phyloP scores from a whole-genome alignment of 495 filamentous ascomycete genomes.

The Talaromyces thailandensis region DNA sequence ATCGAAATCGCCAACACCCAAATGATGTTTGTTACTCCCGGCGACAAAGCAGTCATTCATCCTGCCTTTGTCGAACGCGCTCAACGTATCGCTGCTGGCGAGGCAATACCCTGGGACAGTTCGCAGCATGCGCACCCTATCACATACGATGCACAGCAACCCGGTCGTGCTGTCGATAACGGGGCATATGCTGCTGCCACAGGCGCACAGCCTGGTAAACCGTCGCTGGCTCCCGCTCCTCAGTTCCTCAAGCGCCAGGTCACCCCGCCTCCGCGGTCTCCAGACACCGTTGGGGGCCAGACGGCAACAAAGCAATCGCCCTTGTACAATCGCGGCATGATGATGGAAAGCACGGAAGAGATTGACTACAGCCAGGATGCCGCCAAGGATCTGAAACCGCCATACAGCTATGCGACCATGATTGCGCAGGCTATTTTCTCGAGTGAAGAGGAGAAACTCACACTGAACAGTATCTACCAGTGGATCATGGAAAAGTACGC shows the following conservation, averaged over 20 bases:
- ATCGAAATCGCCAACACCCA: slow-evolving; percentile 85
- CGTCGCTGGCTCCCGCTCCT: slow-evolving; percentile 59
- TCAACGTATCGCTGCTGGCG: slow-evolving; percentile 36
- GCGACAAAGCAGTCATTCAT: slow-evolving; percentile 50
- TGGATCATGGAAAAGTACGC: slow-evolving; percentile 85
- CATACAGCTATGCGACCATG: slow-evolving; percentile 92
- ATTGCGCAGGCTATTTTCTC: slow-evolving; percentile 92
- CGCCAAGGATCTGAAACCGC: slow-evolving; percentile 83
- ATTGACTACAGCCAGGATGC: slow-evolving; percentile 80
- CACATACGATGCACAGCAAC: slow-evolving; percentile 9
- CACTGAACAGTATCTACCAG: slow-evolving; percentile 80
- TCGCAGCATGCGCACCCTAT: slow-evolving; percentile 31
- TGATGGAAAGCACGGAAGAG: slow-evolving; percentile 65
- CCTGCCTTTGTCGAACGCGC: slow-evolving; percentile 43
- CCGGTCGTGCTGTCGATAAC: not conserved
- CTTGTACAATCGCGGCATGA: slow-evolving; percentile 55
- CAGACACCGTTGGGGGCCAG: slow-evolving; percentile 31
- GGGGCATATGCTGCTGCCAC: slow-evolving; percentile 7
- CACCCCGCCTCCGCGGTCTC: slow-evolving; percentile 51
- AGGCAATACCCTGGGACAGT: slow-evolving; percentile 30
- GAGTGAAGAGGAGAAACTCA: slow-evolving; percentile 75
- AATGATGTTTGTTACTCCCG: slow-evolving; percentile 96
- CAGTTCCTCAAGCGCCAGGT: slow-evolving; percentile 59
- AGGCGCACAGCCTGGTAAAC: slow-evolving; percentile 27
- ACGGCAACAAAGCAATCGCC: slow-evolving; percentile 47